These are phyloP conservation scores for Leishmania amazonensis DNA, from an alignment of 208 protist genomes.

Conservation along the genomic window DNA sequence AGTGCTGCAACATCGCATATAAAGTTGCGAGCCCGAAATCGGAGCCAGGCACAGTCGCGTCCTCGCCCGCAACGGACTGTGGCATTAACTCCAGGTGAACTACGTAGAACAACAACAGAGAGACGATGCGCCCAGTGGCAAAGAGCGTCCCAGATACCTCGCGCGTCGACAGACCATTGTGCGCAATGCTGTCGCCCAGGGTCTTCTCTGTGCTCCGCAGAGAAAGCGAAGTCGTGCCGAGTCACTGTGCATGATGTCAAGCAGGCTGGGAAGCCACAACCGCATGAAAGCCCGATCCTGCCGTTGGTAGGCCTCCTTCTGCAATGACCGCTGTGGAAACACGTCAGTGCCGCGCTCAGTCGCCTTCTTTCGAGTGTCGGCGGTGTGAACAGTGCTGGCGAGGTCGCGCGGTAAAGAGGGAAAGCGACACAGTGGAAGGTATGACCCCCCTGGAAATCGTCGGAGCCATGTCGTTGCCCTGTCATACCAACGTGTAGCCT, in stretches of 20 bases:
- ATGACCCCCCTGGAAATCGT: conserved; percentile 17
- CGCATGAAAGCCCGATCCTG: conserved; percentile 55
- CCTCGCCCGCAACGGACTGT: neutral
- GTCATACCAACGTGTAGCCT: conserved; percentile 17
- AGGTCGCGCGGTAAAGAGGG: conserved; percentile 41
- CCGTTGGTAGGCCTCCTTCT: conserved; percentile 21
- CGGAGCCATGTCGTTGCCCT: neutral
- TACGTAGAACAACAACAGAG: conserved; percentile 15
- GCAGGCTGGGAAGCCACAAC: conserved; percentile 38
- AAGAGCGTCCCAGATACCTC: conserved; percentile 16
- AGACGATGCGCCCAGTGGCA: conserved; percentile 19
- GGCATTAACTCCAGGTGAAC: conserved; percentile 13
- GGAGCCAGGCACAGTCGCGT: neutral
- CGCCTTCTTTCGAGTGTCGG: conserved; percentile 32
- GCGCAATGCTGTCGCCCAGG: conserved; percentile 34
- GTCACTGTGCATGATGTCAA: conserved; percentile 44
- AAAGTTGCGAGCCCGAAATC: conserved; percentile 1
- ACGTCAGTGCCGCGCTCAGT: conserved; percentile 10
- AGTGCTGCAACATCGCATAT: conserved; percentile 12
- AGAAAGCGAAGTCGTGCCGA: conserved; percentile 50
- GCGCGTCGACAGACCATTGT: neutral
- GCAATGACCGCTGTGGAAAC: neutral
- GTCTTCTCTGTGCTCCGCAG: conserved; percentile 54
- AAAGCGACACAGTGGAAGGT: conserved; percentile 39
- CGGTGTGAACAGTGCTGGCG: conserved; percentile 38